Base-by-base conservation (phyloP, 192 early-diverging fungal species). In the Coemansia sp. region DNA sequence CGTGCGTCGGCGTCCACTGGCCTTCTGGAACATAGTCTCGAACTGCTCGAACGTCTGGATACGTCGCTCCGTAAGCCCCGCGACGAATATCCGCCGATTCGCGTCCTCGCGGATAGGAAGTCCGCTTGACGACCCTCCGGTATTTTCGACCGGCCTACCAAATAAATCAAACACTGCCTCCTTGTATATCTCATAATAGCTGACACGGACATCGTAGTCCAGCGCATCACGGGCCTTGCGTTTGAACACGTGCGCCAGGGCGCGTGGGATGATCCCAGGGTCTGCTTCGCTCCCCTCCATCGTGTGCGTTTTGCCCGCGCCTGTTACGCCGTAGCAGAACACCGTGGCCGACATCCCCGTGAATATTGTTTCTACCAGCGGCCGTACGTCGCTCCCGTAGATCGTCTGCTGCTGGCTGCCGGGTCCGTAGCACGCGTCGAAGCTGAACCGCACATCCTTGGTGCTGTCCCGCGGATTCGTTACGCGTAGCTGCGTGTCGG, bases 161-260 rank as follows among this genome's bases (percentile, higher is more conserved):
- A 87, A 63, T 45, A 90, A 58, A 59, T 90, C 88, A 48, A 85
- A 85, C 10, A 90, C 85, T 3, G 76, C 74, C 50, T 90, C 89
- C 46, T 90, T 89, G 71, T 90, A 88, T 56, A 90, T 90, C 78
- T 90, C 89, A 64, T 84, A 88, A 63, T 87, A 90, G 32, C 87
- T 85, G 16, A 88, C 58, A 1, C 72, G 62, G 8, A 89, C 70
- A 25, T 80, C 74, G 58, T 80, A 76, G 64, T 80, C 82, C 12
- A 25, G 45, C 1, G 77, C 61, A 43, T 84, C 78, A n/a, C 55
- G 76, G 20, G 72, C n/a, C 53, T 78, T 63, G 65, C 70, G 74
- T 65, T 72, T 74, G 61, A 90, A 88, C 38, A 90, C 72, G 38
- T 82, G 82, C 60, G 83, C 71, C 3, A 87, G 64, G 4, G 87